A percentile compares a stretch with the other conserved stretches of the same genome.
phyloP scores from a whole-genome alignment of 441 rosid species.

The Arabidopsis hybrid region DNA sequence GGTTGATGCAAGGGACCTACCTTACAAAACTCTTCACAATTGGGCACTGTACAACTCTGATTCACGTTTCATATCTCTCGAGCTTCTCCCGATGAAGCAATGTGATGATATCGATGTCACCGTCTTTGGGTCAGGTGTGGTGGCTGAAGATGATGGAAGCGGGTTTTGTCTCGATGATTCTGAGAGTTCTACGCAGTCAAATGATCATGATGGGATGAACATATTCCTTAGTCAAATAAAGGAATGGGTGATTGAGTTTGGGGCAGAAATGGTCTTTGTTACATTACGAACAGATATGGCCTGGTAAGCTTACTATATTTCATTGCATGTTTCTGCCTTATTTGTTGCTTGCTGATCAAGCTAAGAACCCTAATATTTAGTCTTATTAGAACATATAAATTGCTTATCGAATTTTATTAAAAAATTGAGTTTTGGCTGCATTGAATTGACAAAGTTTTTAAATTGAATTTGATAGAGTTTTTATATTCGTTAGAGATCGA shows the following conservation, averaged over 20 bases:
- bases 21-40: conserved; percentile 66
- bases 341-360: neutral
- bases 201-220: conserved; percentile 56
- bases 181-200: conserved; percentile 44
- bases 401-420: too few species aligned
- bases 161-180: conserved; percentile 55
- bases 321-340: neutral
- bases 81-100: conserved; percentile 84
- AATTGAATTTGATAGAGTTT: too few species aligned
- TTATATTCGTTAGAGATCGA: too few species aligned
- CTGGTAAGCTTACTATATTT: conserved; percentile 54
- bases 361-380: too few species aligned
- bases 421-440: too few species aligned
- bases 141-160: conserved; percentile 72
- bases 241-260: conserved; percentile 87
- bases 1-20: conserved; percentile 47
- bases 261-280: conserved; percentile 56
- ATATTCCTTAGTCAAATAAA: conserved; percentile 73
- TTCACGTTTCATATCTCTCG: conserved; percentile 71
- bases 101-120: conserved; percentile 77
- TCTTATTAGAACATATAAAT: too few species aligned
- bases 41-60: conserved; percentile 89
- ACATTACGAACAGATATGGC: conserved; percentile 75
- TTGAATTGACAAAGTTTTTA: too few species aligned
- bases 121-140: conserved; percentile 77